These are phyloP conservation scores for Microthlaspi erraticum DNA, from an alignment of 345 rosid species.

Conservation along the genomic window DNA sequence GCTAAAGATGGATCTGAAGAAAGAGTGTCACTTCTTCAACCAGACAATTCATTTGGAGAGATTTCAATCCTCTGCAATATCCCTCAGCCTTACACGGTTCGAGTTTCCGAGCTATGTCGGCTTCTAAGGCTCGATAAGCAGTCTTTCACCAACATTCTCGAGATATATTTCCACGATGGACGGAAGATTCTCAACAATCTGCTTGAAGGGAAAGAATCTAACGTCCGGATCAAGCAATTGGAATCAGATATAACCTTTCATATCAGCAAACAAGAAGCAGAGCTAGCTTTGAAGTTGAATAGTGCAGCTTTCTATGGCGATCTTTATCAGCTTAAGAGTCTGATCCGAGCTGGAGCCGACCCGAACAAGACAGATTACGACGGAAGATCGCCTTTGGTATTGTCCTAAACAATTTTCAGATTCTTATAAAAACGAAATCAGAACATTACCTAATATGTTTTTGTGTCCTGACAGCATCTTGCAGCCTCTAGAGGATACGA, in stretches of 20 bases:
- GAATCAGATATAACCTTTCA: constrained; percentile 69
- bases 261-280: constrained; percentile 75
- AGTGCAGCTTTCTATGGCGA: constrained; percentile 74
- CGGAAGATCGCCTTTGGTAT: constrained; percentile 89
- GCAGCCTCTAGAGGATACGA: constrained; percentile 80
- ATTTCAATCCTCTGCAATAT: constrained; percentile 73
- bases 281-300: constrained; percentile 67
- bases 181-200: constrained; percentile 72
- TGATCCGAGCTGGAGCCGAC: constrained; percentile 73
- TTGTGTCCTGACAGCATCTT: constrained; percentile 60
- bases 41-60: constrained; percentile 70
- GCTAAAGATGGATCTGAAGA: constrained; percentile 85
- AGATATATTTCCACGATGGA: constrained; percentile 74
- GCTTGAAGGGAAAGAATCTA: constrained; percentile 70
- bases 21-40: constrained; percentile 57
- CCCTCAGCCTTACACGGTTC: constrained; percentile 64
- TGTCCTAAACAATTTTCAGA: neutral
- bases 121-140: constrained; percentile 71
- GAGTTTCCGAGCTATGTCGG: constrained; percentile 64
- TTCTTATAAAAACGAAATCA: constrained; percentile 12
- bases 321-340: constrained; percentile 59
- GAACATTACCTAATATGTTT: constrained; percentile 24
- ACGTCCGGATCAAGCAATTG: constrained; percentile 53
- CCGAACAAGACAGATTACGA: constrained; percentile 73
- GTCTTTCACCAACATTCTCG: constrained; percentile 71